phyloP scores from a whole-genome alignment of 1,284 basidiomycete genomes.

The Phellopilus nigrolimitatus region DNA sequence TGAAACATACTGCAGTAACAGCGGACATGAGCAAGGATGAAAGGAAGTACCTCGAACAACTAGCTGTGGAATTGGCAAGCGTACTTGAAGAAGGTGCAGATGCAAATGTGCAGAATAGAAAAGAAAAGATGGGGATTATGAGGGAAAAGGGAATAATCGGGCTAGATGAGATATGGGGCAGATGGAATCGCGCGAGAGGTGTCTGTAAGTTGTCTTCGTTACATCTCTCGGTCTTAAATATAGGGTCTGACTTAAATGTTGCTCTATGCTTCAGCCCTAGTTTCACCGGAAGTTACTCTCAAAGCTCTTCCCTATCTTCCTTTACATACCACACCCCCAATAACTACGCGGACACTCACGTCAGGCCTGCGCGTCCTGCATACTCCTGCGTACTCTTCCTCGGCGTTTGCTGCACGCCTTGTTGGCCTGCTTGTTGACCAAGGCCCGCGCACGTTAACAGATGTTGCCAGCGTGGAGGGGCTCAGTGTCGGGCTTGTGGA shows the following conservation, averaged over 20 bases:
- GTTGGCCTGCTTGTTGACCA: conserved; percentile 44
- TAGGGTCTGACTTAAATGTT: conserved; percentile 1
- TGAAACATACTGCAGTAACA: conserved; percentile 77
- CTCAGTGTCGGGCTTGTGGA: conserved; percentile 66
- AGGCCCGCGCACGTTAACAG: conserved; percentile 50
- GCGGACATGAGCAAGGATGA: conserved; percentile 89
- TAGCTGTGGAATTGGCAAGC: conserved; percentile 79
- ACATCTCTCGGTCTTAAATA: not conserved
- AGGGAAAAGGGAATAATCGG: conserved; percentile 73
- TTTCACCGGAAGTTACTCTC: conserved; percentile 83
- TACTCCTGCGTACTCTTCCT: conserved; percentile 68
- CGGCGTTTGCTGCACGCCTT: conserved; percentile 63
- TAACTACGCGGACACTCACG: conserved; percentile 64
- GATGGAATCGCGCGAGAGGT: conserved; percentile 95
- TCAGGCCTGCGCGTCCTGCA: conserved; percentile 79
- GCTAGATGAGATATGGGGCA: conserved; percentile 94
- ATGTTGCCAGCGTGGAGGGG: conserved; percentile 63
- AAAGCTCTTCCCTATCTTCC: conserved; percentile 69
- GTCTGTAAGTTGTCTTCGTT: conserved; percentile 59
- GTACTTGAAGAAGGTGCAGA: conserved; percentile 55
- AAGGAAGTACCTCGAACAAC: conserved; percentile 71
- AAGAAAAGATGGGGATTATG: conserved; percentile 51
- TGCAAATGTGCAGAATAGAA: conserved; percentile 27
- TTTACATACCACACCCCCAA: conserved; percentile 60
- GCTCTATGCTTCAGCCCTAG: conserved; percentile 54